A percentile compares a stretch with the other conserved stretches of the same genome.
Conservation (phyloP, 1,284 basidiomycete genomes). For the Porodaedalea pini region DNA sequence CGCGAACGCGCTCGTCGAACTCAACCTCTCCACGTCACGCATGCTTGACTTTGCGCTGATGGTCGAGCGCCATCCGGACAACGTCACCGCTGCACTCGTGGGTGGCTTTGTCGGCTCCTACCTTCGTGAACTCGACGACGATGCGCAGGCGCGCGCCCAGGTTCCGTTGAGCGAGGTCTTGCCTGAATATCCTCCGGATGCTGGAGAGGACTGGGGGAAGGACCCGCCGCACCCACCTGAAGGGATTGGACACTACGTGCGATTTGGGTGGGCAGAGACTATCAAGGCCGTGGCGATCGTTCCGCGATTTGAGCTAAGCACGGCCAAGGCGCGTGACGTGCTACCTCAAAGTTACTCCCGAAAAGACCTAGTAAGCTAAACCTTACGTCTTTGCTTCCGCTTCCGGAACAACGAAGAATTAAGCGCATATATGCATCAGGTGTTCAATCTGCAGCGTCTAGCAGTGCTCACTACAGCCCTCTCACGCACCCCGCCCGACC, state of each 20-base stretch:
- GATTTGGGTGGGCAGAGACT: conserved; percentile 82
- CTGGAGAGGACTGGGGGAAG: conserved; percentile 85
- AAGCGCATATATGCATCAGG: conserved; percentile 43
- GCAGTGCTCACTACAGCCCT: conserved; percentile 98
- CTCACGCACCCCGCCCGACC: conserved; percentile 85
- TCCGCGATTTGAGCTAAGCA: conserved; percentile 94
- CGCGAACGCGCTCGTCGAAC: conserved; percentile 77
- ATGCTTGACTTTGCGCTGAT: conserved; percentile 96
- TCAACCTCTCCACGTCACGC: conserved; percentile 68
- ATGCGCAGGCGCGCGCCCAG: conserved; percentile 71
- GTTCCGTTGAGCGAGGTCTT: conserved; percentile 96
- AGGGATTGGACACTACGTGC: conserved; percentile 93
- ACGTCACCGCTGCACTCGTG: conserved; percentile 95
- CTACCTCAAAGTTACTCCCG: conserved; percentile 82
- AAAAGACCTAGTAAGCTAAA: conserved; percentile 79
- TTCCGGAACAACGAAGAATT: neutral
- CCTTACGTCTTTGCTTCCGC: neutral
- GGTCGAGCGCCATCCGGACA: conserved; percentile 99
- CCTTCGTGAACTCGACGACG: conserved; percentile 84
- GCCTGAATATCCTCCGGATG: conserved; percentile 94
- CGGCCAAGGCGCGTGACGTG: conserved; percentile 89
- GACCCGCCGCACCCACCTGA: conserved; percentile 84
- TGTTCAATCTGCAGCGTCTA: conserved; percentile 96
- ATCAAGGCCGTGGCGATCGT: conserved; percentile 96
- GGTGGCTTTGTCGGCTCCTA: conserved; percentile 99